Evolutionary conservation across 2,329 filamentous ascomycete species (phyloP), one percentile per base, ranked within the genome.

Genomic region (Alternaria conjuncta): DNA sequence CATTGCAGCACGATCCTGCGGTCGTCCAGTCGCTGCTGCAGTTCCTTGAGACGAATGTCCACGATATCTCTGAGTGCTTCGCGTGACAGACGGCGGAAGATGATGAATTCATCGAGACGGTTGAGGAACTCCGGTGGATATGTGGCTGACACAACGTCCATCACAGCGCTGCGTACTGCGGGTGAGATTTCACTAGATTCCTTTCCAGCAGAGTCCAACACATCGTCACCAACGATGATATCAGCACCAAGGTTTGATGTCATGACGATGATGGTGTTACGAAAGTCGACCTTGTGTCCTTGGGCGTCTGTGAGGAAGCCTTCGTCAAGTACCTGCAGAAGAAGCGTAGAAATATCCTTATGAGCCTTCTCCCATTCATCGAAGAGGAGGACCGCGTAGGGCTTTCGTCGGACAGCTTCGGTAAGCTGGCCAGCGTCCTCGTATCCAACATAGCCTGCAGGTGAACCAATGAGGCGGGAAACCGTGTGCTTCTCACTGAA

Each of bases 341-440:
- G 86, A 4, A 99, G 85, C 0, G 94, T 91, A 0, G 93, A 96
- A 69, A 98, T 97, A 73, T 99, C 96, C 57, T 93, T 90, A 77
- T 98, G 96, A 0, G 95, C 96, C 79, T 99, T 98, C 78, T 99
- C 96, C 72, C 97, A 98, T 78, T 98, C 96, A 78, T 99, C 96
- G 72, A 99, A 97, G 2, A 99, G 86, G 0, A 99, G 86, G 0
- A 99, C 93, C 0, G 95, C 94, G 71, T 98, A 98, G 0, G 96
- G 96, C 79, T 98, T 98, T 63, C 96, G 88, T 60, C 96, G 89
- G 4, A 99, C 94, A 5, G 95, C 94, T 82, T 99, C 96, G 1
- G 96, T 98, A 11, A 99, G 86, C 80, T 98, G 96, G 1, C 96
- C 96, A 5, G 95, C 94, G 75, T 98, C 96, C 50, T 99, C 96